Percentiles rank a stretch among this genome's conserved stretches.
Conservation (phyloP, 441 rosid genomes). For the Populus tomentosa region DNA sequence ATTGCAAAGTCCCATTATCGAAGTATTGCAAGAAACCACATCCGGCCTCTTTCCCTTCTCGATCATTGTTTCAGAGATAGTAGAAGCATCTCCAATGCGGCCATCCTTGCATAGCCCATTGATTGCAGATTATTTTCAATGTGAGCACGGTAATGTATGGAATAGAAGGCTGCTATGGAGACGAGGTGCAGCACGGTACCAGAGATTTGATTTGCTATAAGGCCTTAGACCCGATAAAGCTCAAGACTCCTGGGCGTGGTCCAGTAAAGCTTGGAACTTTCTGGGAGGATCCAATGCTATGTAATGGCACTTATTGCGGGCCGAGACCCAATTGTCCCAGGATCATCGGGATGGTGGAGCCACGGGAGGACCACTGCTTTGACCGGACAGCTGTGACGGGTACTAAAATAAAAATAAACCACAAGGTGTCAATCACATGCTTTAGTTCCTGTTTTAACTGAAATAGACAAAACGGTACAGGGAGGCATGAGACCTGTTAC, state of each 20-base stretch:
- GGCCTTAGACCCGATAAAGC: no score
- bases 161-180: no score
- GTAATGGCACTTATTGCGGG: neutral
- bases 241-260: neutral
- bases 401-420: neutral
- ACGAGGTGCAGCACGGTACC: no score
- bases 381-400: neutral
- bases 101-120: slow-evolving; percentile 57
- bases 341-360: neutral
- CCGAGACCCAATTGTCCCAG: neutral
- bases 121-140: slow-evolving; percentile 25
- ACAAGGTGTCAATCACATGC: neutral
- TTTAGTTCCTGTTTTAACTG: neutral
- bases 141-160: no score
- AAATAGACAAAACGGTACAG: neutral
- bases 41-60: slow-evolving; percentile 51
- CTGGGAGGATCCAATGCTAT: neutral
- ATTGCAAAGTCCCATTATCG: slow-evolving; percentile 48
- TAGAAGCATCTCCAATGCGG: slow-evolving; percentile 44
- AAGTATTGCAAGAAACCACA: slow-evolving; percentile 47
- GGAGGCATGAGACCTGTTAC: neutral
- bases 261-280: neutral
- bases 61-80: slow-evolving; percentile 51
- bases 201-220: no score
- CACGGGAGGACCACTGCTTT: neutral